phyloP scores from a whole-genome alignment of 2,329 filamentous ascomycete species.

The Fusarium foetens region DNA sequence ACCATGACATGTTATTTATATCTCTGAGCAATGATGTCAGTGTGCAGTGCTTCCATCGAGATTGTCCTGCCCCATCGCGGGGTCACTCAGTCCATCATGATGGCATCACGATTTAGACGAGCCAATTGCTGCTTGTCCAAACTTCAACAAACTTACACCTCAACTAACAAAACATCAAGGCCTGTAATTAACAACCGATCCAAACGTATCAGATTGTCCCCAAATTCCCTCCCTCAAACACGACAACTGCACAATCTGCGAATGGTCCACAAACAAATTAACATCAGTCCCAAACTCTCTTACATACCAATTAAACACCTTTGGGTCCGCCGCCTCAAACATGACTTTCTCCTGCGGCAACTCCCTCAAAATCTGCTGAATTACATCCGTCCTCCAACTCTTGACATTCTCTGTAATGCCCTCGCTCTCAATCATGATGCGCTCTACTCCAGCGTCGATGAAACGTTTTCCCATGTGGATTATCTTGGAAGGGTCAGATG shows the following conservation, averaged over 20 bases:
- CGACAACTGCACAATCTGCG: slow-evolving; percentile 65
- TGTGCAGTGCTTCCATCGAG: slow-evolving; percentile 9
- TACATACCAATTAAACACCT: slow-evolving; percentile 67
- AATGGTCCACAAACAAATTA: slow-evolving; percentile 67
- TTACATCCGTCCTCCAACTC: slow-evolving; percentile 65
- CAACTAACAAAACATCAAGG: neutral
- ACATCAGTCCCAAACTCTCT: slow-evolving; percentile 66
- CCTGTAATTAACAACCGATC: slow-evolving; percentile 33
- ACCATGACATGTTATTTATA: neutral
- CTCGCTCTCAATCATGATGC: slow-evolving; percentile 69
- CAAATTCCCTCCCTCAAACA: slow-evolving; percentile 63
- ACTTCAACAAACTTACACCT: neutral
- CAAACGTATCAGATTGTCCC: slow-evolving; percentile 66
- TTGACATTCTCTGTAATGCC: slow-evolving; percentile 67
- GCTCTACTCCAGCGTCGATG: slow-evolving; percentile 62
- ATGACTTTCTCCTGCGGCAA: slow-evolving; percentile 63
- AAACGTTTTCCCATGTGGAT: slow-evolving; percentile 61
- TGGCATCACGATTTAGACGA: slow-evolving; percentile 15
- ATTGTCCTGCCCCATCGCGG: slow-evolving; percentile 2
- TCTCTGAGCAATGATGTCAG: slow-evolving; percentile 26
- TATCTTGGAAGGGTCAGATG: neutral
- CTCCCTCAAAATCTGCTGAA: slow-evolving; percentile 62
- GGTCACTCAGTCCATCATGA: slow-evolving; percentile 16
- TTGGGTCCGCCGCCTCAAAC: slow-evolving; percentile 67
- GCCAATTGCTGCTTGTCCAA: neutral